A percentile compares a stretch with the other conserved stretches of the same genome.
Evolutionary conservation across 208 protist genomes (phyloP).

Genomic region (Tritrichomonas musculus): DNA sequence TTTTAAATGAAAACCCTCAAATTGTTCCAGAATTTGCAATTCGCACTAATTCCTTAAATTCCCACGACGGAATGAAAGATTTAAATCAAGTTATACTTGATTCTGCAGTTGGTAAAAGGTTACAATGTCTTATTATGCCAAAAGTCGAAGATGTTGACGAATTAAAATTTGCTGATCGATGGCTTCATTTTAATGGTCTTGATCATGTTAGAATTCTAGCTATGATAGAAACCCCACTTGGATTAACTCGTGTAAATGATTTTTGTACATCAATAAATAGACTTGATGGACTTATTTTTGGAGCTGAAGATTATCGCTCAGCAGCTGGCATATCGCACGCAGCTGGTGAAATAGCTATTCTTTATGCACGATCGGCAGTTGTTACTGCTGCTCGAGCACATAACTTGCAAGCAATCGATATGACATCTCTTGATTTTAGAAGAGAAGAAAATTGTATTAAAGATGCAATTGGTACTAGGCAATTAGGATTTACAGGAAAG

Average conservation of each 20-base stretch:
- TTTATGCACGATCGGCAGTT: neutral
- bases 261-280: neutral
- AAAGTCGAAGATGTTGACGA: slow-evolving; percentile 26
- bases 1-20: neutral
- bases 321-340: neutral
- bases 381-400: neutral
- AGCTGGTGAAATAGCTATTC: neutral
- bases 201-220: neutral
- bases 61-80: neutral
- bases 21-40: slow-evolving; percentile 14
- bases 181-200: neutral
- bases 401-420: neutral
- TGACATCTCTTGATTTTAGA: slow-evolving; percentile 16
- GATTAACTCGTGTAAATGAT: neutral
- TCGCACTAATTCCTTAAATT: neutral
- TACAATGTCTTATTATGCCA: neutral
- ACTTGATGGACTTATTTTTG: slow-evolving; percentile 23
- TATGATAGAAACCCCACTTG: slow-evolving; percentile 23
- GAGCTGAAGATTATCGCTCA: neutral
- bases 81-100: neutral
- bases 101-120: neutral
- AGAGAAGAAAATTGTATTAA: neutral
- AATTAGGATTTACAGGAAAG: neutral
- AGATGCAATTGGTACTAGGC: neutral
- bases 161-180: neutral